These are phyloP conservation scores for Debaryomycetaceae sp. DNA, from an alignment of 1,139 yeast species.

Conservation along the genomic window DNA sequence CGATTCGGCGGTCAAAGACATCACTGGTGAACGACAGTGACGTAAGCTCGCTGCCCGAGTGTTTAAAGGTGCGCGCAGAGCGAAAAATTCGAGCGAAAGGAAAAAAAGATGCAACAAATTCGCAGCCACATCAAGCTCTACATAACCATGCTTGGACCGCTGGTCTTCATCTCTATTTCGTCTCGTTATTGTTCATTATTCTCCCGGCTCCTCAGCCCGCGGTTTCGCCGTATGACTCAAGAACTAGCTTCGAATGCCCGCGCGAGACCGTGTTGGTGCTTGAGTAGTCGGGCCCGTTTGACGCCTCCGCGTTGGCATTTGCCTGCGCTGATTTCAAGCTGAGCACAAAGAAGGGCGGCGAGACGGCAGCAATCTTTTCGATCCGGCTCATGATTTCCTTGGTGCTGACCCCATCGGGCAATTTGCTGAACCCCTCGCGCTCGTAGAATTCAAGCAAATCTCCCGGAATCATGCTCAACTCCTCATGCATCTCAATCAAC, in stretches of 20 bases:
- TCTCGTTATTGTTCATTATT: no score
- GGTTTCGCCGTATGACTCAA: constrained; percentile 28
- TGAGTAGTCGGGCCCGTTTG: no score
- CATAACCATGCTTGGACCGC: not conserved
- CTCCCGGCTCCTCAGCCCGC: constrained; percentile 4
- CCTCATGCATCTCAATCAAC: constrained; percentile 79
- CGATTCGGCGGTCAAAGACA: constrained; percentile 43
- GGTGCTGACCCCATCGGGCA: constrained; percentile 20
- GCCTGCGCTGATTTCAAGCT: constrained; percentile 4
- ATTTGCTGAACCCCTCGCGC: constrained; percentile 26
- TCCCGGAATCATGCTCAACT: constrained; percentile 70
- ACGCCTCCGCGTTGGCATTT: constrained; percentile 18
- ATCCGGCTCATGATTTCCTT: constrained; percentile 36
- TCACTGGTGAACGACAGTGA: constrained; percentile 9
- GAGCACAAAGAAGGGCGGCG: constrained; percentile 22
- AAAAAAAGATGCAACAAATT: not conserved
- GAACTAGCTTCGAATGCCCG: constrained; percentile 29
- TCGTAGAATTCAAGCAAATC: constrained; percentile 42
- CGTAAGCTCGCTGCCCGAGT: not conserved
- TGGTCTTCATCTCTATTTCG: not conserved
- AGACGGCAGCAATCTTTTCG: constrained; percentile 29
- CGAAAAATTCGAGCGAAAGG: not conserved
- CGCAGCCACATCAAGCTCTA: not conserved
- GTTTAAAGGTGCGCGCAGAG: not conserved
- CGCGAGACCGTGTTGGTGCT: constrained; percentile 31